Evolutionary conservation across 345 rosid genomes (phyloP).

Genomic region (Eucalyptus pauciflora): DNA sequence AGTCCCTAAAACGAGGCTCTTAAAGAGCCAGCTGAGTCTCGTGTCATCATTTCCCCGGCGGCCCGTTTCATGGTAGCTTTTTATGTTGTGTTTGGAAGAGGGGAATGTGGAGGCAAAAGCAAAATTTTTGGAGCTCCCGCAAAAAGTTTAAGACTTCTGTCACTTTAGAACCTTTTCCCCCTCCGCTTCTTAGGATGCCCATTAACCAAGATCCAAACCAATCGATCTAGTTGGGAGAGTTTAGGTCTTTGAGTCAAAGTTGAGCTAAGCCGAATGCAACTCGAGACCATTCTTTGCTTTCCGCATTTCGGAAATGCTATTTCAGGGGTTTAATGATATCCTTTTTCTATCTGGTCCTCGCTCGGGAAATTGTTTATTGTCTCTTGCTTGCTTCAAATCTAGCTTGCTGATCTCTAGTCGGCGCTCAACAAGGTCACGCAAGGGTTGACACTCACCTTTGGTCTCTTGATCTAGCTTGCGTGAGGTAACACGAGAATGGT

Average conservation of each 20-base stretch:
- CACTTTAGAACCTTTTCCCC: background rate
- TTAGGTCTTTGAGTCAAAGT: background rate
- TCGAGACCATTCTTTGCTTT: background rate
- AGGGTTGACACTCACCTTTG: background rate
- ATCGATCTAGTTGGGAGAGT: background rate
- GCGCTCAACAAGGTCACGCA: fast-evolving
- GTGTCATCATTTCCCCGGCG: background rate
- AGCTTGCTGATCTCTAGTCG: fast-evolving
- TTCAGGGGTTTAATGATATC: fast-evolving
- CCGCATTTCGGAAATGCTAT: background rate
- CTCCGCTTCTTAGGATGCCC: background rate
- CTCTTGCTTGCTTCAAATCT: background rate
- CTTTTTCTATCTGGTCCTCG: background rate
- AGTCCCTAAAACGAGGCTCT: background rate
- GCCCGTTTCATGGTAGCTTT: background rate
- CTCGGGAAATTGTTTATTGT: fast-evolving
- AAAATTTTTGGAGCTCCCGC: background rate
- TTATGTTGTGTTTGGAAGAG: background rate
- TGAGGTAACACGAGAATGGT: background rate
- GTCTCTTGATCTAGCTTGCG: background rate
- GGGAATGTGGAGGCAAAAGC: background rate
- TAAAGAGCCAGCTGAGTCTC: background rate
- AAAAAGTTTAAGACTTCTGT: background rate
- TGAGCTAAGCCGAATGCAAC: background rate
- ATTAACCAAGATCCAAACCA: background rate